Base-by-base conservation (phyloP, 164 flowering plant genomes). In the Stephania japonica region DNA sequence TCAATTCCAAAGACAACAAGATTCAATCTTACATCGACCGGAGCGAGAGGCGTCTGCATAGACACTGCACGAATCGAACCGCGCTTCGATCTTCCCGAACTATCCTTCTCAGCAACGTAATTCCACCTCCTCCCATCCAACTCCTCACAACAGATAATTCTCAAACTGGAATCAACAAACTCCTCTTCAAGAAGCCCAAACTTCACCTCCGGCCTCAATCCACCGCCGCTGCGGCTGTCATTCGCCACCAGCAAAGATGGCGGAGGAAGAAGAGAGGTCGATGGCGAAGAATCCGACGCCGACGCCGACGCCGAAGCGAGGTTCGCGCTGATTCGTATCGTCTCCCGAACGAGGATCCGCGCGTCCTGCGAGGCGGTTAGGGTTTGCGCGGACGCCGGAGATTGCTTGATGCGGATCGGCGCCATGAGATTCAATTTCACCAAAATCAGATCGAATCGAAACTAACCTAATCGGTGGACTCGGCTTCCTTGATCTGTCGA, bases 111-210 rank as follows among this genome's bases (percentile, higher is more conserved):
- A 10, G 89, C 94, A 7, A 90, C 85, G 72, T 90, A 89, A 61
- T 88, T 82, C 92, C 94, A 93, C 9, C 91, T 80, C 25, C 96
- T 80, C 14, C 97, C 97, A 68, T 91, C 91, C 56, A 91, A 72
- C 77, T 89, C 94, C 83, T 95, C 99, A 69, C 85, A 81, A 75
- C 99, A 92, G 61, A 95, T 80, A 73, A 95, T 78, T 72, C 91
- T 84, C 78, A 87, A 80, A 78, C 85, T 88, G 19, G 97, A 85
- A 75, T 86, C 83, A 5, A 87, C 26, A 43, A 85, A 87, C 53
- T 81, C 81, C 59, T 83, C 85, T 21, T 83, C 86, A 18, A 81
- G 83, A 0, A 84, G 71, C 32, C 89, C 86, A n/a, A 83, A 75
- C 18, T 44, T 74, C 68, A 74, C 26, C 53, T 73, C 78, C 42